A percentile compares a stretch with the other conserved stretches of the same genome.
Conservation (phyloP, 2,329 filamentous ascomycete genomes). For the Madurella fahalii region DNA sequence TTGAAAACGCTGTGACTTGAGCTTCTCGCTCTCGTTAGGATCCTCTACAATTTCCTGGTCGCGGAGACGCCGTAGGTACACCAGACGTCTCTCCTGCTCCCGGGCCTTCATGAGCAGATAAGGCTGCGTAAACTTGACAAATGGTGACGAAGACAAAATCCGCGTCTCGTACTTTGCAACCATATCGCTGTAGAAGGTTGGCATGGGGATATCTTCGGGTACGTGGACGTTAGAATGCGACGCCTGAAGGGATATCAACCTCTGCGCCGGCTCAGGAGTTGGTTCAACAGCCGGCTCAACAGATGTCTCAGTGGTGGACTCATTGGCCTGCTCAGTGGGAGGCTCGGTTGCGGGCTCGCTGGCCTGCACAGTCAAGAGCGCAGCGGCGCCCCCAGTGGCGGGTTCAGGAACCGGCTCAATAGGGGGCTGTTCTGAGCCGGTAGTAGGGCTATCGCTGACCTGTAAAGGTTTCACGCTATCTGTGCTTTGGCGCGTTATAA, state of each 20-base stretch:
- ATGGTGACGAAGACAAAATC: slow-evolving; percentile 89
- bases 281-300: neutral
- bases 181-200: slow-evolving; percentile 92
- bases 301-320: neutral
- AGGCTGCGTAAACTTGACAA: slow-evolving; percentile 91
- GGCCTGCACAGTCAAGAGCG: too few relatives aligned
- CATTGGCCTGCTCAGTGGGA: slow-evolving; percentile 3
- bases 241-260: slow-evolving; percentile 36
- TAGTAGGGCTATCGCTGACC: slow-evolving; percentile 17
- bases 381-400: slow-evolving; percentile 3
- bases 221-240: slow-evolving; percentile 49
- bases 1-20: slow-evolving; percentile 70
- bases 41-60: slow-evolving; percentile 67
- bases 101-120: slow-evolving; percentile 89
- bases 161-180: slow-evolving; percentile 91
- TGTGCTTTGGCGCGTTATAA: slow-evolving; percentile 20
- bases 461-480: slow-evolving; percentile 26
- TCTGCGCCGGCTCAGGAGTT: slow-evolving; percentile 21
- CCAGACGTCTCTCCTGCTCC: slow-evolving; percentile 80
- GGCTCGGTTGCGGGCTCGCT: neutral
- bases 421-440: slow-evolving; percentile 22
- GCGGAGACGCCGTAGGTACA: slow-evolving; percentile 75
- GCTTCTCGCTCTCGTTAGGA: slow-evolving; percentile 55
- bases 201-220: slow-evolving; percentile 75
- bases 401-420: neutral